These are phyloP conservation scores for Phalaenopsis hybrid DNA, from an alignment of 116 monocot genomes.

Conservation along the genomic window DNA sequence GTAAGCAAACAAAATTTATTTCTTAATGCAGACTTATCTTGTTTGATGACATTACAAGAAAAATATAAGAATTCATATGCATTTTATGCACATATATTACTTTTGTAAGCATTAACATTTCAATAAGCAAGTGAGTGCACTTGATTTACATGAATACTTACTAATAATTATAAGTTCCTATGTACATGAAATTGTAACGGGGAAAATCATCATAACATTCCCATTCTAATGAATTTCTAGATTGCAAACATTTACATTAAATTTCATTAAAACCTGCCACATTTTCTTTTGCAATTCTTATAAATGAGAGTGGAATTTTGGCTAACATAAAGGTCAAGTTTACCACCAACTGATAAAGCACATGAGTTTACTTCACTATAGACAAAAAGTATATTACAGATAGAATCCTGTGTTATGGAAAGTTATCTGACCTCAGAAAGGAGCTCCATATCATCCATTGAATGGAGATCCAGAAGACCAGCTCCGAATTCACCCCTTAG, in stretches of 20 bases:
- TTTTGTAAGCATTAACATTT: neutral
- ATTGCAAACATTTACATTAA: neutral
- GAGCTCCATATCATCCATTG: constrained; percentile 94
- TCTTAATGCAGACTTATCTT: neutral
- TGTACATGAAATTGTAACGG: neutral
- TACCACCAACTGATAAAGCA: neutral
- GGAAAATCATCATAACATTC: neutral
- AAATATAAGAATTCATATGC: neutral
- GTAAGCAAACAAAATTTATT: neutral
- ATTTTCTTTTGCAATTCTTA: neutral
- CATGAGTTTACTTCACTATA: neutral
- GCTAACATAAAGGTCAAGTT: neutral
- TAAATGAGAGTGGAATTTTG: neutral
- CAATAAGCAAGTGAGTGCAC: neutral
- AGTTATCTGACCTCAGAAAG: constrained; percentile 64
- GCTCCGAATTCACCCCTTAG: constrained; percentile 95
- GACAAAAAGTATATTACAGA: neutral
- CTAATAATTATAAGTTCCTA: neutral
- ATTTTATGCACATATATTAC: neutral
- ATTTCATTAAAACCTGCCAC: neutral
- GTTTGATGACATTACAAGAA: neutral
- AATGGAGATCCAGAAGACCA: constrained; percentile 95
- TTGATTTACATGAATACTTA: neutral
- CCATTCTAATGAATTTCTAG: neutral
- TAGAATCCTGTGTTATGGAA: neutral